Base-by-base conservation (phyloP, 2,329 filamentous ascomycete genomes). In the Aspergillus hortae region DNA sequence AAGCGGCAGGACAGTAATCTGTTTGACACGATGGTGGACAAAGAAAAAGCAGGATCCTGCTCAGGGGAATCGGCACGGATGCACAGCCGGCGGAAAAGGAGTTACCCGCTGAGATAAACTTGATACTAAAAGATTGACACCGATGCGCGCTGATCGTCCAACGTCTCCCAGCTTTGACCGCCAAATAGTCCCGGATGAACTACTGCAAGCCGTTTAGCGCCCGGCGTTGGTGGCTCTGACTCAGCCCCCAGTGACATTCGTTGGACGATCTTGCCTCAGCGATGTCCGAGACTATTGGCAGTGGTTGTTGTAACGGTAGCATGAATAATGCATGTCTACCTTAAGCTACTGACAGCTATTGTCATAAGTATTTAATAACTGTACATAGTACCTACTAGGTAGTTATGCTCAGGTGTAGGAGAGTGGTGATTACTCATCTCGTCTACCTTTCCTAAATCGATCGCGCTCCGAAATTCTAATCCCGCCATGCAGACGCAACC, bases 121-220 rank as follows among this genome's bases (percentile, higher is more conserved):
- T 50, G 47, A 57, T 19, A 7, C 48, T 42, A 19, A 19, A 50
- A 53, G 47, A 55, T 55, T 55, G 50, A 53, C 50, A 49, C 45
- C 51, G 54, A 55, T 57, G 57, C 43, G 49, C 55, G 57, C 53
- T 54, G 58, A 61, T 61, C 58, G 55, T 56, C 57, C 53, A 61
- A 59, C 57, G 58, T 57, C 55, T 54, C 52, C 50, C 50, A 59
- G 57, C 55, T 57, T 57, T 56, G 56, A 56, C 57, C 57, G 55
- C 53, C 54, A 48, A 54, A 59, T 57, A 53, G 55, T 53, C 49
- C 49, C 57, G 57, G 58, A 44, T 54, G 57, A 59, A 56, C 58
- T 61, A 61, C 58, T 57, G 53, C 55, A 59, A 57, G 50, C 52
- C 48, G 58, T 50, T 52, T 61, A 59, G 58, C 43, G 50, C 51